Conservation (phyloP, 305 asterid species). For the Coffea humblotiana region DNA sequence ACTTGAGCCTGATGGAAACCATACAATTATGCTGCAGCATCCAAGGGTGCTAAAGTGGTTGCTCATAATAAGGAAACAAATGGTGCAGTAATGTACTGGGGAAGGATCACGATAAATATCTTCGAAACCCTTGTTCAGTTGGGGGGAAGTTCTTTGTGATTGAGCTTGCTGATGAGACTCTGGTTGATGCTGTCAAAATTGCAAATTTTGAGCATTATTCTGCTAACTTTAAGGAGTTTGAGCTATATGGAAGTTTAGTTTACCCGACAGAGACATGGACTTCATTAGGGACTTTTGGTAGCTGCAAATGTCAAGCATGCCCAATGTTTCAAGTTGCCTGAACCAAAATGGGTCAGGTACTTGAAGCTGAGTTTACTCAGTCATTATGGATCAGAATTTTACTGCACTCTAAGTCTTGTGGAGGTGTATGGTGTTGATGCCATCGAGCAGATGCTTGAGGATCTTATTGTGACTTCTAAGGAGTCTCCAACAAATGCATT, state of each 20-base stretch:
- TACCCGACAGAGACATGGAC: constrained; percentile 85
- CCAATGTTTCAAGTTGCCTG: constrained; percentile 81
- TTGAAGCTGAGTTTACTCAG: constrained; percentile 71
- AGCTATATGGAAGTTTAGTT: constrained; percentile 70
- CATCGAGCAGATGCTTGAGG: constrained; percentile 95
- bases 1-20: constrained; percentile 89
- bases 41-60: constrained; percentile 96
- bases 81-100: constrained; percentile 80
- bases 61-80: constrained; percentile 85
- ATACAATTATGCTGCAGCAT: constrained; percentile 83
- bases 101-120: constrained; percentile 87
- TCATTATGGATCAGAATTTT: constrained; percentile 94
- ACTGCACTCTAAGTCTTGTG: constrained; percentile 79
- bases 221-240: constrained; percentile 81
- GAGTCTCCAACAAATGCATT: constrained; percentile 42
- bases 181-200: constrained; percentile 81
- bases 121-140: constrained; percentile 84
- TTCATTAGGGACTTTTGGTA: constrained; percentile 61
- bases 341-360: constrained; percentile 90
- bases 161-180: constrained; percentile 86
- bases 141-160: constrained; percentile 65
- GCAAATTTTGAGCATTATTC: constrained; percentile 94
- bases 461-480: constrained; percentile 67
- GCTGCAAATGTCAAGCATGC: constrained; percentile 86
- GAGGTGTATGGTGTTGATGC: constrained; percentile 99